phyloP scores from a whole-genome alignment of 2,329 filamentous ascomycete genomes.

The Akanthomyces dipterigenus region DNA sequence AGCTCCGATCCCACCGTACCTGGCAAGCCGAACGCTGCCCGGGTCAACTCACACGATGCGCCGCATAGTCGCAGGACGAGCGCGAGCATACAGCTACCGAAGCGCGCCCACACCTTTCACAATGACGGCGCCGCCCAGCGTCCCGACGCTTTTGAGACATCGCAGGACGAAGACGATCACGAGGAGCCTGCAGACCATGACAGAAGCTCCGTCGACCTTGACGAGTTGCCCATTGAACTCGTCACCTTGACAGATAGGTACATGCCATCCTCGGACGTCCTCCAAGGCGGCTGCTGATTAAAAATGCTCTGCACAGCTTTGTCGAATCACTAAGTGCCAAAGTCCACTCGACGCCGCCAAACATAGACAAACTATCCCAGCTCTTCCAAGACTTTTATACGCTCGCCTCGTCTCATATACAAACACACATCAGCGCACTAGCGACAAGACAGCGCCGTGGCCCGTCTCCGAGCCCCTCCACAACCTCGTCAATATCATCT shows the following conservation, averaged over 20 bases:
- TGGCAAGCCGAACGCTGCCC: neutral
- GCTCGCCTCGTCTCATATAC: slow-evolving; percentile 72
- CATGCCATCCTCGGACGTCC: neutral
- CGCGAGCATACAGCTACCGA: slow-evolving; percentile 28
- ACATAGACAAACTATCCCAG: slow-evolving; percentile 73
- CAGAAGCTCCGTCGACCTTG: slow-evolving; percentile 62
- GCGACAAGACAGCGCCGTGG: slow-evolving; percentile 68
- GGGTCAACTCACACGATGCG: slow-evolving; percentile 1
- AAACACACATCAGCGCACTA: slow-evolving; percentile 77
- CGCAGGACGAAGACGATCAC: slow-evolving; percentile 28
- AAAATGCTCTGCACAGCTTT: slow-evolving; percentile 52
- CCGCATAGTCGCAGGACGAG: slow-evolving; percentile 21
- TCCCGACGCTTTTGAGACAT: slow-evolving; percentile 45
- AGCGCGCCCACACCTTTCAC: slow-evolving; percentile 42
- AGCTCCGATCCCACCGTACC: neutral
- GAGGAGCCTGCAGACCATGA: slow-evolving; percentile 42
- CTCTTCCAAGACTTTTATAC: slow-evolving; percentile 93
- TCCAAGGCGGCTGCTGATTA: neutral
- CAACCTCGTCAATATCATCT: slow-evolving; percentile 46
- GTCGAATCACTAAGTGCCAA: slow-evolving; percentile 84
- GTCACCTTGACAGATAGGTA: slow-evolving; percentile 84
- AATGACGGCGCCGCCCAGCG: slow-evolving; percentile 26
- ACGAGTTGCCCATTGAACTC: slow-evolving; percentile 90
- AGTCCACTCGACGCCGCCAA: slow-evolving; percentile 76
- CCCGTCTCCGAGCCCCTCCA: slow-evolving; percentile 46